Percentiles rank a stretch among this genome's conserved stretches.
These are phyloP conservation scores for Neonectria hederae DNA, from an alignment of 2,329 filamentous ascomycete genomes.

Conservation along the genomic window DNA sequence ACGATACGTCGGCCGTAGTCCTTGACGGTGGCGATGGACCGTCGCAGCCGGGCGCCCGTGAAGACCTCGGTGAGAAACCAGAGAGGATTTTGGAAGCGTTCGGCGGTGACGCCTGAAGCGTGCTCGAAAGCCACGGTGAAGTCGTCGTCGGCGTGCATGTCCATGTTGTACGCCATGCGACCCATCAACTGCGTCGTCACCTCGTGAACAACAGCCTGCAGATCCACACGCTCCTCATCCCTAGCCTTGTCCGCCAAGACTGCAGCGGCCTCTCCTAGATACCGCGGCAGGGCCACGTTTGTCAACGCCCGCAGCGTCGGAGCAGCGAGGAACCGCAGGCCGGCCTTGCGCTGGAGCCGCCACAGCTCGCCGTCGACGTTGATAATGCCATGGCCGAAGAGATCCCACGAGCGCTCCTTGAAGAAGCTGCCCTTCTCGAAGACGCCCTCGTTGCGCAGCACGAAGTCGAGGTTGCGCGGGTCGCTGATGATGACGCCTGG, in stretches of 20 bases:
- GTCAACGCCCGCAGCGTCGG: slow-evolving; percentile 67
- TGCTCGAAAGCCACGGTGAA: slow-evolving; percentile 71
- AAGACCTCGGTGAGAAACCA: slow-evolving; percentile 68
- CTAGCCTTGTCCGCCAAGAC: slow-evolving; percentile 48
- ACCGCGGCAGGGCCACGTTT: slow-evolving; percentile 64
- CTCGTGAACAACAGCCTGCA: slow-evolving; percentile 70
- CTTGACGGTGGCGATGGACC: slow-evolving; percentile 60
- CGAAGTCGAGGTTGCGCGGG: slow-evolving; percentile 68
- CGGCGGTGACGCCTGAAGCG: slow-evolving; percentile 67
- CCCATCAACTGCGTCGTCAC: slow-evolving; percentile 73
- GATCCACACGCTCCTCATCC: slow-evolving; percentile 54
- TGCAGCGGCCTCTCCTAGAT: slow-evolving; percentile 56
- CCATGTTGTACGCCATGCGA: slow-evolving; percentile 75
- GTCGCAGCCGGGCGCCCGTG: slow-evolving; percentile 56
- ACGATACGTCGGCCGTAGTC: slow-evolving; percentile 68
- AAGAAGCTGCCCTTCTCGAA: slow-evolving; percentile 72
- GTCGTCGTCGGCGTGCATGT: slow-evolving; percentile 69
- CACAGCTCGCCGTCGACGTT: slow-evolving; percentile 72
- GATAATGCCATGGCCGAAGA: slow-evolving; percentile 74
- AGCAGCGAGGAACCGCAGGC: slow-evolving; percentile 65
- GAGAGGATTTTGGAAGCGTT: slow-evolving; percentile 72
- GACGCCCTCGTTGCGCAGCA: slow-evolving; percentile 68
- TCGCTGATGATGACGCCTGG: slow-evolving; percentile 71
- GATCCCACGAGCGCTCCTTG: slow-evolving; percentile 66
- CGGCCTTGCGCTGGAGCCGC: slow-evolving; percentile 70